Base-by-base conservation (phyloP, 306 rosid species). In the Lathyrus sativus region DNA sequence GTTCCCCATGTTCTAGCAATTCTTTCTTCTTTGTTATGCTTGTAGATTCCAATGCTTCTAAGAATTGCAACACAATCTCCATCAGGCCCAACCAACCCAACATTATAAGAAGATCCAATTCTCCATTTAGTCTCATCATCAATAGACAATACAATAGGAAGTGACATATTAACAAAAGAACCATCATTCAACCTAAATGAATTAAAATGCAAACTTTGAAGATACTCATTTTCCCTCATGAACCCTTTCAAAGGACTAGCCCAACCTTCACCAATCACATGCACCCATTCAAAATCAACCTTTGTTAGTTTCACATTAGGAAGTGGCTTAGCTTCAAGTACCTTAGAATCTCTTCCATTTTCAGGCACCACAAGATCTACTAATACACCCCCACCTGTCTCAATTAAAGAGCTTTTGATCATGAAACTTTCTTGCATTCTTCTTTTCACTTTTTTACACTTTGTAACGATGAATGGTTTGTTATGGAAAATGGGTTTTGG, bases 1-100 rank as follows among this genome's bases (percentile, higher is more conserved):
- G 99, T 85, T 46, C 99, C 99, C 97, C 96, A 93, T 26, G 99
- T 93, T 80, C 97, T 86, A 24, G 95, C 96, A 56, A 87, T 93
- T 80, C 99, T 93, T 75, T 93, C 99, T 83, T 93, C 99, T 79
- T 90, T 93, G 83, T 87, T 85, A 80, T 93, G 95, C 85, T 93
- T 93, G 91, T 81, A 93, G 62, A 88, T 88, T 76, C 90, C 96
- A 78, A 90, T 71, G 74, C 96, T 85, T 64, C 89, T 78, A 59
- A 95, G 96, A 66, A 87, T 83, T 7, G 85, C 96, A 61, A 88
- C 76, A 75, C 56, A 83, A 72, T 88, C 89, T 41, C 92, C 99
- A 77, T 72, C 62, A 9, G 96, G 92, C 3, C 85, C 97, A 7
- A 88, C 35, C 90, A 95, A 75, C 15, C 65, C 85, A 65, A 90